Base-by-base conservation (phyloP, 2,329 filamentous ascomycete species). In the Bertia moriformis region DNA sequence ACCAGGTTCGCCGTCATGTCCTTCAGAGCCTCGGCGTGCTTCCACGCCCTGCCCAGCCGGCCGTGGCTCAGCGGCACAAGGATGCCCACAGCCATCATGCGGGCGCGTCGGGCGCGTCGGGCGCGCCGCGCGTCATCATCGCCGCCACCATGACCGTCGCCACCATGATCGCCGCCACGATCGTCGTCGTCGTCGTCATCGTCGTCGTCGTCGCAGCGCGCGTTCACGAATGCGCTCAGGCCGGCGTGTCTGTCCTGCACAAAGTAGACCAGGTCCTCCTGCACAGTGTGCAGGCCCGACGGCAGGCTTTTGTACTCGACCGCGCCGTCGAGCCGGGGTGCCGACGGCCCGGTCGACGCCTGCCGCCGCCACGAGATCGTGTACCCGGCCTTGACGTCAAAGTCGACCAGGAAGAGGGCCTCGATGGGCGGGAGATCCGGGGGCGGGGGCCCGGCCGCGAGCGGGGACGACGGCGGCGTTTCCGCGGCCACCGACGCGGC, bases 281-380 rank as follows among this genome's bases (percentile, higher is more conserved):
- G 67, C 15, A 96, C 85, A 41, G 85, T 83, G 60, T 98, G 91
- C 38, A 95, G 61, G 18, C 91, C 91, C 0, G 89, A 96, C 2
- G 91, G 91, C 37, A 98, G 70, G 44, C 86, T 93, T 61, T 95
- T 96, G 71, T 87, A 98, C 61, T 98, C 91, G 51, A 95, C 86
- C 18, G 83, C 77, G 40, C 86, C 86, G 48, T 93, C 84, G 38
- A 96, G 71, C 58, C 73, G 22, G 7, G 22, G 22, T n/a, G 22
- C 22, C 7, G 7, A 7, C n/a, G 22, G 22, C n/a, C n/a, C 7
- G 22, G 7, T n/a, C 68, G 61, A 89, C 67, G 1, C 75, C 61
- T 12, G 80, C 74, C 47, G 74, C 77, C 58, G 86, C 91, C 91
- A 96, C 24, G 77, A 75, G 53, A 96, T 82, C 36, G 86, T 93